Percentiles rank a stretch among this genome's conserved stretches.
phyloP scores from a whole-genome alignment of 768 basidiomycete genomes.

The Asterophora lycoperdoides region DNA sequence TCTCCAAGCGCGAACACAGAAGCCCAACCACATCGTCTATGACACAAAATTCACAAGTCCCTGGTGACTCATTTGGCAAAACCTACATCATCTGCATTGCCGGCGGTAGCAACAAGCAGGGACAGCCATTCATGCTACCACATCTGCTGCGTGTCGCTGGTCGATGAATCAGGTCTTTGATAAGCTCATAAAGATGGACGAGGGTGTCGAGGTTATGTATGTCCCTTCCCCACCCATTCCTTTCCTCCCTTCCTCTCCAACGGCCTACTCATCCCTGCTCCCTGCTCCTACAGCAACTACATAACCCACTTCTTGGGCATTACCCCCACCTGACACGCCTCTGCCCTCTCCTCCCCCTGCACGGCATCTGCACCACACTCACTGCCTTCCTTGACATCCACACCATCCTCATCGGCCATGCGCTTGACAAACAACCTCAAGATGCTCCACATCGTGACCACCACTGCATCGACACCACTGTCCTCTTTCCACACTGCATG shows the following conservation, averaged over 20 bases:
- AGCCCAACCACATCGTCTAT: too few relatives aligned
- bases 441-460: slow-evolving; percentile 81
- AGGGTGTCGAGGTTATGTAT: slow-evolving; percentile 74
- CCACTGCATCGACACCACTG: slow-evolving; percentile 80
- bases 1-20: too few relatives aligned
- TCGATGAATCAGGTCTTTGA: slow-evolving; percentile 83
- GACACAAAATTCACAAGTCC: too few relatives aligned
- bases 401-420: slow-evolving; percentile 88
- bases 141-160: slow-evolving; percentile 87
- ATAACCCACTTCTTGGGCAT: slow-evolving; percentile 91
- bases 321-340: slow-evolving; percentile 50
- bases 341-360: slow-evolving; percentile 68
- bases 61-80: too few relatives aligned
- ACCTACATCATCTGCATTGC: too few relatives aligned
- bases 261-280: too few relatives aligned
- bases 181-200: slow-evolving; percentile 75
- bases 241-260: too few relatives aligned
- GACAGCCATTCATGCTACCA: too few relatives aligned
- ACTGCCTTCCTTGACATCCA: slow-evolving; percentile 68
- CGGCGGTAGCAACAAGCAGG: too few relatives aligned
- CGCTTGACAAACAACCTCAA: slow-evolving; percentile 95
- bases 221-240: too few relatives aligned
- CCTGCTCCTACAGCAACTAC: slow-evolving; percentile 57
- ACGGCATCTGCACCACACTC: slow-evolving; percentile 61
- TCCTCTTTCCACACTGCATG: slow-evolving; percentile 76